Percentiles rank a stretch among this genome's conserved stretches.
Conservation (phyloP, 495 filamentous ascomycete species). For the Acidomyces sp. region DNA sequence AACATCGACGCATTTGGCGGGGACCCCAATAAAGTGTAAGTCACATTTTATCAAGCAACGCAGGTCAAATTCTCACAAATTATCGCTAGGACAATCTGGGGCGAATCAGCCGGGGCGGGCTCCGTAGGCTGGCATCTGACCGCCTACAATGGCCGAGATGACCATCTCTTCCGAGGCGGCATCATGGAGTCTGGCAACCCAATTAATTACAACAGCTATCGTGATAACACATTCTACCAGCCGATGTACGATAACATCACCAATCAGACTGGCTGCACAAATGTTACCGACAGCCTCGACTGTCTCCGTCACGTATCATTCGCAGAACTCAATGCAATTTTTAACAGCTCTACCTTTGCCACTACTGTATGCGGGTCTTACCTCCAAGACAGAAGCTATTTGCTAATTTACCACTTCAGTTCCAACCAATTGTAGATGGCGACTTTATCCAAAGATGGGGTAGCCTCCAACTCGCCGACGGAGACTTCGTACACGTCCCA, state of each 20-base stretch:
- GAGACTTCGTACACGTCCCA: slow-evolving; percentile 42
- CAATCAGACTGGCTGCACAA: slow-evolving; percentile 29
- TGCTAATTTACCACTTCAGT: no score
- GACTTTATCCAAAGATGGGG: slow-evolving; percentile 32
- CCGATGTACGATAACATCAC: slow-evolving; percentile 33
- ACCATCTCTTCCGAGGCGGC: slow-evolving; percentile 39
- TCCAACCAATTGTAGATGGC: slow-evolving; percentile 38
- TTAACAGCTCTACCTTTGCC: slow-evolving; percentile 30
- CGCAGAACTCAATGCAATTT: slow-evolving; percentile 42
- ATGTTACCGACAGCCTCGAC: slow-evolving; percentile 28
- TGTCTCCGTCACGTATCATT: slow-evolving; percentile 42
- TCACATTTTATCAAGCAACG: slow-evolving; percentile 15
- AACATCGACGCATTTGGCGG: slow-evolving; percentile 31
- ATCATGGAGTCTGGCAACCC: slow-evolving; percentile 37
- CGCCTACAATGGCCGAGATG: slow-evolving; percentile 31
- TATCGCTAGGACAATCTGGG: no score
- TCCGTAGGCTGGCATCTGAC: slow-evolving; percentile 29
- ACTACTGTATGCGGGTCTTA: slow-evolving; percentile 1
- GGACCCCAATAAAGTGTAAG: no score
- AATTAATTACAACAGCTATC: slow-evolving; percentile 20
- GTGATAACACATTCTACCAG: slow-evolving; percentile 15
- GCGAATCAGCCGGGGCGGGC: slow-evolving; percentile 19
- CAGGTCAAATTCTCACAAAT: slow-evolving; percentile 43
- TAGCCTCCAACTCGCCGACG: slow-evolving; percentile 26
- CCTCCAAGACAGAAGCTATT: no score